Percentiles rank a stretch among this genome's conserved stretches.
Evolutionary conservation across 805 yeast genomes (phyloP).

Genomic region (Suhomyces tanzawaensis): DNA sequence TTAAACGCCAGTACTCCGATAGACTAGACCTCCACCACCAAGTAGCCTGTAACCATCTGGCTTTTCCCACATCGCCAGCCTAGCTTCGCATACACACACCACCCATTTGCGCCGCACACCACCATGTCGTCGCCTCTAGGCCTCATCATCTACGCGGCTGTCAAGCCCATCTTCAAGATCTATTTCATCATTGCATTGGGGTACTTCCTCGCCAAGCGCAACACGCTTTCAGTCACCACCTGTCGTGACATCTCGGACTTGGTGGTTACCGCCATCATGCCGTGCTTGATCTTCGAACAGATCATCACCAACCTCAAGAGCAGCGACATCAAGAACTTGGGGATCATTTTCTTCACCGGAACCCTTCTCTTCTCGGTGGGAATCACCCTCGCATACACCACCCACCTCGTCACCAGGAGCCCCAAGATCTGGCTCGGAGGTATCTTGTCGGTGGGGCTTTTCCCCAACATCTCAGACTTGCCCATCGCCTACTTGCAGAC

Average conservation of each 20-base stretch:
- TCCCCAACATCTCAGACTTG: slow-evolving; percentile 78
- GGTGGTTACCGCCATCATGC: slow-evolving; percentile 66
- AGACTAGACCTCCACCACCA: no score
- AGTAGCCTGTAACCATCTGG: no score
- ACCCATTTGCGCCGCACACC: background rate
- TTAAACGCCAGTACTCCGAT: no score
- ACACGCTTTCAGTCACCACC: slow-evolving; percentile 63
- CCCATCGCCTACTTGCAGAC: slow-evolving; percentile 84
- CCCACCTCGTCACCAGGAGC: slow-evolving; percentile 51
- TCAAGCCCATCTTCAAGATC: slow-evolving; percentile 84
- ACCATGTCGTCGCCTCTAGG: slow-evolving; percentile 41
- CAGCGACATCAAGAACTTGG: slow-evolving; percentile 67
- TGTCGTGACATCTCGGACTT: slow-evolving; percentile 68
- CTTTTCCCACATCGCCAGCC: no score
- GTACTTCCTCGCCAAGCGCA: slow-evolving; percentile 56
- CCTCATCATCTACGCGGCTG: slow-evolving; percentile 68
- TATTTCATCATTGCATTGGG: slow-evolving; percentile 71
- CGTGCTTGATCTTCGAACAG: slow-evolving; percentile 73
- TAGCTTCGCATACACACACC: no score
- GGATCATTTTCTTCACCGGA: slow-evolving; percentile 53
- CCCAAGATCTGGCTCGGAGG: slow-evolving; percentile 82
- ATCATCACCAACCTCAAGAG: slow-evolving; percentile 65
- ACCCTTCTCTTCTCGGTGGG: slow-evolving; percentile 53
- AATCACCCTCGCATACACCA: slow-evolving; percentile 42
- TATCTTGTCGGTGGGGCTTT: slow-evolving; percentile 62